These are phyloP conservation scores for Helotiales sp. DNA, from an alignment of 2,329 filamentous ascomycete genomes.

Conservation along the genomic window DNA sequence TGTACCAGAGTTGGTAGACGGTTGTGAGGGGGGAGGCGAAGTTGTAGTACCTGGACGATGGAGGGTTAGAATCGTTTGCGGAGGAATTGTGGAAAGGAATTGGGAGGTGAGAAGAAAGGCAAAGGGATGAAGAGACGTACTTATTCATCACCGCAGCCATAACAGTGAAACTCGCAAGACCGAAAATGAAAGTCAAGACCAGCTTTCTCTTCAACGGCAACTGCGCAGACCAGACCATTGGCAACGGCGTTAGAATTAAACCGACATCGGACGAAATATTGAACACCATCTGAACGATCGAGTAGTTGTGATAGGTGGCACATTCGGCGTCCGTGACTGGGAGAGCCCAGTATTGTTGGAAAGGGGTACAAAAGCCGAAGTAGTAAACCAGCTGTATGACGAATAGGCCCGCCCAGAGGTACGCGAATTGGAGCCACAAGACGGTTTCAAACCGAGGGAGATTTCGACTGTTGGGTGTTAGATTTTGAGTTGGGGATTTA, in stretches of 20 bases:
- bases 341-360: conserved; percentile 62
- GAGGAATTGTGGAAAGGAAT: neutral
- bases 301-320: conserved; percentile 59
- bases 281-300: conserved; percentile 60
- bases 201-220: conserved; percentile 49
- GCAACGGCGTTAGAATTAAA: conserved; percentile 59
- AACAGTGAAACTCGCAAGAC: conserved; percentile 58
- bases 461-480: conserved; percentile 16
- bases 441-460: conserved; percentile 36
- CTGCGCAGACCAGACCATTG: conserved; percentile 46
- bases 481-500: neutral
- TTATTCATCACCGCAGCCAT: conserved; percentile 56
- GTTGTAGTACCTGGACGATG: conserved; percentile 30
- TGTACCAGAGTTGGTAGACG: conserved; percentile 51
- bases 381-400: conserved; percentile 33
- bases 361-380: conserved; percentile 57
- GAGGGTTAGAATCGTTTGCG: neutral
- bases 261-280: conserved; percentile 63
- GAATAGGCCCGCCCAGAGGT: conserved; percentile 53
- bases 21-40: conserved; percentile 41
- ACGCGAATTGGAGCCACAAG: conserved; percentile 54
- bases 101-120: neutral
- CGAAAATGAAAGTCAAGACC: conserved; percentile 51
- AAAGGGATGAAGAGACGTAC: conserved; percentile 34
- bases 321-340: conserved; percentile 57